phyloP scores from a whole-genome alignment of 2,329 filamentous ascomycete species.

The Curvularia sp. region DNA sequence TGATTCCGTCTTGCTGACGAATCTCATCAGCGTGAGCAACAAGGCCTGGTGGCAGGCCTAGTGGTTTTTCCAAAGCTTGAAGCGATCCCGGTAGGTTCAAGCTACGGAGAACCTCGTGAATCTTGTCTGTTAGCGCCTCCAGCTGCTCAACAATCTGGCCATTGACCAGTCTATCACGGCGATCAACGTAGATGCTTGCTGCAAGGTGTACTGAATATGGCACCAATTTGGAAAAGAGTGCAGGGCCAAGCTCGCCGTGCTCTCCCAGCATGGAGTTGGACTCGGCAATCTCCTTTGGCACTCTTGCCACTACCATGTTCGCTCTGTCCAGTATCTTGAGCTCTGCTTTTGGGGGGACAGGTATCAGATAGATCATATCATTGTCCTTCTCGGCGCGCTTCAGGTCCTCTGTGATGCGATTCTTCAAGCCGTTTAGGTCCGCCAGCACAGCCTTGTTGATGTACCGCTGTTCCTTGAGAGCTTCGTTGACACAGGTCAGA shows the following conservation, averaged over 20 bases:
- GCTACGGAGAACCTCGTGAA: constrained; percentile 80
- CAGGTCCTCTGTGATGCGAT: constrained; percentile 81
- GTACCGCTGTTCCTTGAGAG: constrained; percentile 81
- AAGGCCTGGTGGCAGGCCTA: constrained; percentile 84
- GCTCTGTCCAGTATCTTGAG: constrained; percentile 84
- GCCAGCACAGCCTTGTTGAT: constrained; percentile 81
- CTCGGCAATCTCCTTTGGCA: constrained; percentile 81
- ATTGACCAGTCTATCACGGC: constrained; percentile 88
- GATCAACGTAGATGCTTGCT: constrained; percentile 92
- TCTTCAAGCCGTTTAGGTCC: constrained; percentile 84
- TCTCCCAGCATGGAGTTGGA: constrained; percentile 83
- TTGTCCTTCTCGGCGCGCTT: constrained; percentile 96
- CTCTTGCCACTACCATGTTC: constrained; percentile 81
- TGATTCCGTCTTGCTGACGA: constrained; percentile 84
- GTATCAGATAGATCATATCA: constrained; percentile 88
- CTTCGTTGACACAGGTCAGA: constrained; percentile 81
- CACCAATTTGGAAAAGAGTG: constrained; percentile 88
- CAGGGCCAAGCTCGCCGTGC: constrained; percentile 78
- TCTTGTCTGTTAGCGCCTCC: constrained; percentile 77
- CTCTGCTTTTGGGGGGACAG: constrained; percentile 87
- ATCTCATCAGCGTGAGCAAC: constrained; percentile 94
- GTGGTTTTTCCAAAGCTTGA: constrained; percentile 91
- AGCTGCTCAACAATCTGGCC: constrained; percentile 85
- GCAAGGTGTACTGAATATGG: constrained; percentile 96
- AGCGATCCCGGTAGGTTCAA: constrained; percentile 90